Percentiles rank a stretch among this genome's conserved stretches.
phyloP scores from a whole-genome alignment of 2,329 filamentous ascomycete species.

The Xylogone sp. region DNA sequence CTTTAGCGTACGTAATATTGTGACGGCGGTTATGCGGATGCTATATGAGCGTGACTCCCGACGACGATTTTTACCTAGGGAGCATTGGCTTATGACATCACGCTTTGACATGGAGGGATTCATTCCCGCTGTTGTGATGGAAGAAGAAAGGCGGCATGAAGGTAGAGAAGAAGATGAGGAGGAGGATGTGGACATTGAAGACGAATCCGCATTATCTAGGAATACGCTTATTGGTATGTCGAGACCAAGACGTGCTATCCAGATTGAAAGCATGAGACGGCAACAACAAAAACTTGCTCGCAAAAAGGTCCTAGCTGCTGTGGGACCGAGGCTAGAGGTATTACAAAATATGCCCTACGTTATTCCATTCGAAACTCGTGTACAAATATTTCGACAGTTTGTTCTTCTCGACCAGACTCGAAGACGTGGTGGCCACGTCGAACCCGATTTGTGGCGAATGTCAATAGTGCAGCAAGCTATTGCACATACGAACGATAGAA shows the following conservation, averaged over 20 bases:
- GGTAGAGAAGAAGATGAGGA: slow-evolving; percentile 60
- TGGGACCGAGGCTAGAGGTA: slow-evolving; percentile 85
- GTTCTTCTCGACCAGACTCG: slow-evolving; percentile 77
- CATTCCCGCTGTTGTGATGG: slow-evolving; percentile 77
- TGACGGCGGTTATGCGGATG: slow-evolving; percentile 78
- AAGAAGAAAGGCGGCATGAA: slow-evolving; percentile 77
- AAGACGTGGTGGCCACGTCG: slow-evolving; percentile 66
- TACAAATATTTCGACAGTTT: slow-evolving; percentile 91
- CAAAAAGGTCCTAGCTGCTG: slow-evolving; percentile 69
- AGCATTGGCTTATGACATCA: slow-evolving; percentile 90
- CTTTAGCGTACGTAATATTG: slow-evolving; percentile 72
- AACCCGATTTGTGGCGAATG: slow-evolving; percentile 73
- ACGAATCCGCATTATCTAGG: slow-evolving; percentile 22
- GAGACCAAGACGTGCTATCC: slow-evolving; percentile 57
- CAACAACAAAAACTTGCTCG: slow-evolving; percentile 64
- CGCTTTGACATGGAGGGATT: slow-evolving; percentile 88
- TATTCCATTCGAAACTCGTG: slow-evolving; percentile 87
- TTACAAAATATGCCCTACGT: slow-evolving; percentile 96
- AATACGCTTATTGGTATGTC: slow-evolving; percentile 49
- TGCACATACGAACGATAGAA: slow-evolving; percentile 8
- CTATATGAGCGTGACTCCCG: slow-evolving; percentile 92
- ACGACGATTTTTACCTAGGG: slow-evolving; percentile 74
- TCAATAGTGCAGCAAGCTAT: slow-evolving; percentile 43
- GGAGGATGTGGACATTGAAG: slow-evolving; percentile 40
- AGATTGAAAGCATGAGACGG: slow-evolving; percentile 57